Base-by-base conservation (phyloP, 805 yeast genomes). In the Candida nemodendra region DNA sequence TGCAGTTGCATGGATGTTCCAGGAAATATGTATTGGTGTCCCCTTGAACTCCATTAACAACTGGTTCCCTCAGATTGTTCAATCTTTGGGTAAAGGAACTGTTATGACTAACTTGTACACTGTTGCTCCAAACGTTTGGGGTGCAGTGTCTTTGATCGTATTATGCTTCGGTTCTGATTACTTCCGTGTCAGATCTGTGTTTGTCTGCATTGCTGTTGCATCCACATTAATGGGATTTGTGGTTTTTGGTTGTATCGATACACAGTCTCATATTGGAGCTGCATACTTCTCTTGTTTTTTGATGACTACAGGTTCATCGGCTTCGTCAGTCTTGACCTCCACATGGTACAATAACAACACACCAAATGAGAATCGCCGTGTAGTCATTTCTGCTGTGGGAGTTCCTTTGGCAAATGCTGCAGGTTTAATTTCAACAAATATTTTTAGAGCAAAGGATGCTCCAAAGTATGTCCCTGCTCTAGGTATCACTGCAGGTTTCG, bases 381-480 rank as follows among this genome's bases (percentile, higher is more conserved):
- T 65, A 5, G 70, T 68, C 16, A 53, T 70, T 32, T 61, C 71
- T 9, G 68, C 74, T 4, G 64, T 71, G n/a, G 74, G 72, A 31
- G 69, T 74, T 47, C 78, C 78, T 4, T 65, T 73, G 37, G 79
- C 78, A 18, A 74, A 74, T 45, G 67, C 73, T 30, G 78, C 77
- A 32, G 79, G 79, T 37, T 68, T 74, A 38, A 69, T 74, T 29
- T 65, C 79, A 4, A 64, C 76, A 15, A 72, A 65, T 44, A 66
- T 74, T 28, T 74, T 74, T 51, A 58, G 72, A 41, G 52, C 69
- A 13, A 65, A 65, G 38, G 78, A 72, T 50, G 68, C 76, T 12
- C 79, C 79, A 9, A 68, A 64, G 25, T 74, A 71, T 45, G 59
- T 48, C 26, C 74, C 71, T 0, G 79, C 78, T 14, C 62, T 74